phyloP scores from a whole-genome alignment of 371 early-diverging fungal genomes.

The Catenaria anguillulae region DNA sequence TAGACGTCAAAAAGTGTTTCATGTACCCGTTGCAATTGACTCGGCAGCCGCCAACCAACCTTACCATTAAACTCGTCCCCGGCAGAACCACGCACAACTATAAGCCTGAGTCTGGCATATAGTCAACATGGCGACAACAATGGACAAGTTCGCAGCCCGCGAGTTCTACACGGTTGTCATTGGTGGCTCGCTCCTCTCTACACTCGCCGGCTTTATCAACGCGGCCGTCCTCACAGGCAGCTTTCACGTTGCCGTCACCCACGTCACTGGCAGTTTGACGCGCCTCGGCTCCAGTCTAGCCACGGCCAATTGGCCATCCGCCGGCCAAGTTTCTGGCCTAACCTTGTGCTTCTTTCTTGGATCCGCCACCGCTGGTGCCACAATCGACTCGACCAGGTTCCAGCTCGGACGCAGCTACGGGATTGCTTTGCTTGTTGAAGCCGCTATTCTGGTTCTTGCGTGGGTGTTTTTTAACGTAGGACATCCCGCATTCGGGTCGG shows the following conservation, averaged over 20 bases:
- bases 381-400: slow-evolving; percentile 36
- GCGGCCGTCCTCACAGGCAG: slow-evolving; percentile 32
- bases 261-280: slow-evolving; percentile 35
- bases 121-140: too few relatives aligned
- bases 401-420: slow-evolving; percentile 28
- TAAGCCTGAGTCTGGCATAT: too few relatives aligned
- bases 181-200: slow-evolving; percentile 29
- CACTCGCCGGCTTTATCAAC: slow-evolving; percentile 39
- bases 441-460: slow-evolving; percentile 19
- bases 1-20: too few relatives aligned
- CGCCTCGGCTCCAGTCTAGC: slow-evolving; percentile 22
- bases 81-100: too few relatives aligned
- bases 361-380: slow-evolving; percentile 24
- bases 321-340: slow-evolving; percentile 22
- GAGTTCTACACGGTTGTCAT: slow-evolving; percentile 31
- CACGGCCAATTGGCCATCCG: slow-evolving; percentile 18
- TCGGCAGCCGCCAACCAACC: too few relatives aligned
- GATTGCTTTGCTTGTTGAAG: slow-evolving; percentile 23
- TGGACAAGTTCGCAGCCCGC: slow-evolving; percentile 1
- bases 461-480: slow-evolving; percentile 22
- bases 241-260: slow-evolving; percentile 27
- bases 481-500: slow-evolving; percentile 23
- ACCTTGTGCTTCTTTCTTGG: slow-evolving; percentile 29
- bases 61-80: too few relatives aligned
- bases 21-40: too few relatives aligned